Evolutionary conservation across 2,329 filamentous ascomycete species (phyloP).

Genomic region (Paracoccidioides brasiliensis): DNA sequence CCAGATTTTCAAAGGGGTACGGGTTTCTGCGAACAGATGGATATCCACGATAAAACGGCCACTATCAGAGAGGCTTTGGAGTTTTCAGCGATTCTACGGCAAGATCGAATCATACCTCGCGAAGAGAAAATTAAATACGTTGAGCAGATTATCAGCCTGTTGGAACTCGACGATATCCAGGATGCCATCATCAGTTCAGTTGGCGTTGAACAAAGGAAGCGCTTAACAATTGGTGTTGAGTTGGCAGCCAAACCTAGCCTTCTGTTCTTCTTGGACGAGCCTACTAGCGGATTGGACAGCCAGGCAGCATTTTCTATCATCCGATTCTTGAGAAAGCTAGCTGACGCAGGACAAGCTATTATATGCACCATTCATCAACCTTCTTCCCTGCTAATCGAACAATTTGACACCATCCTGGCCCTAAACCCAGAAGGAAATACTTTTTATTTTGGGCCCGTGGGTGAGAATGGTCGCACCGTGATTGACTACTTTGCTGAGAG

Average conservation of each 20-base stretch:
- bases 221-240: conserved; percentile 61
- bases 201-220: conserved; percentile 57
- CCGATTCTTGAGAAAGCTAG: conserved; percentile 54
- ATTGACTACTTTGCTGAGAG: conserved; percentile 54
- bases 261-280: conserved; percentile 59
- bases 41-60: conserved; percentile 55
- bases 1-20: conserved; percentile 55
- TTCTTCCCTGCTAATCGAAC: conserved; percentile 53
- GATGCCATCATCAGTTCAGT: conserved; percentile 54
- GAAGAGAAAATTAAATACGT: conserved; percentile 55
- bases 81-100: conserved; percentile 54
- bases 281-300: conserved; percentile 56
- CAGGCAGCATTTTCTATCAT: conserved; percentile 58
- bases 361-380: conserved; percentile 65
- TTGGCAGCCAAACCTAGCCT: conserved; percentile 56
- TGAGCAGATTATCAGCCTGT: conserved; percentile 50
- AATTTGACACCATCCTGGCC: conserved; percentile 62
- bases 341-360: conserved; percentile 54
- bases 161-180: conserved; percentile 52
- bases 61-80: conserved; percentile 56
- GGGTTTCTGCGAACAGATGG: conserved; percentile 60
- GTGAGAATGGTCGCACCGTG: conserved; percentile 51
- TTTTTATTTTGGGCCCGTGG: conserved; percentile 62
- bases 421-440: conserved; percentile 56
- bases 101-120: conserved; percentile 41